Evolutionary conservation across 2,329 filamentous ascomycete genomes (phyloP), one percentile per base, ranked within the genome.

Genomic region (Botrytis paeoniae): DNA sequence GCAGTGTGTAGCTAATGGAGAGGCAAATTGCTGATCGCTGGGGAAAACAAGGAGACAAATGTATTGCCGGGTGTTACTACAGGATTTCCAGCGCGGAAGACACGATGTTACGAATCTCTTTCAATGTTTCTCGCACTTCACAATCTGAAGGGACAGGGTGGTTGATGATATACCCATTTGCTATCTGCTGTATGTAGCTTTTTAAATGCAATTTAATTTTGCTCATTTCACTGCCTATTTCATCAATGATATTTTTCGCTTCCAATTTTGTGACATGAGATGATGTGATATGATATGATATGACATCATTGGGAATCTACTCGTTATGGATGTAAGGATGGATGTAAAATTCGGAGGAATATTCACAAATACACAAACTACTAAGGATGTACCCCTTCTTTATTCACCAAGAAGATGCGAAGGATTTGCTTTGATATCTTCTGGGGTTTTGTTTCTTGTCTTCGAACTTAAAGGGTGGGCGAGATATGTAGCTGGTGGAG

Each of bases 201-300:
- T 32, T 41, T 10, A 29, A 8, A 57, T 69, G 2, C 18, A 39
- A 25, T 3, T 14, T 20, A 59, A 59, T 60, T 25, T 25, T 37
- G 32, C 20, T 14, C 9, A 25, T 35, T 3, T 5, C 25, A 54
- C 4, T 2, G 5, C 20, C 4, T 4, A 60, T 35, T 22, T 35
- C 18, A 60, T 3, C 25, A 3, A 54, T 18, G 6, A 16, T 1
- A 0, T n/a, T 7, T 25, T n/a, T 62, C 32, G 60, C 32, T 39
- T 16, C 25, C 16, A 3, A 8, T 57, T 3, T 3, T 32, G n/a
- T 25, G 10, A n/a, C n/a, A n/a, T n/a, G n/a, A n/a, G n/a, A n/a
- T n/a, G n/a, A n/a, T n/a, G 22, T 51, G 0, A 51, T 18, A 3
- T 9, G 3, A 29, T 18, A 1, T 4, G 3, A 29, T 18, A 16